phyloP scores from a whole-genome alignment of 257 asterid genomes.

The Nicotiana benthamiana region DNA sequence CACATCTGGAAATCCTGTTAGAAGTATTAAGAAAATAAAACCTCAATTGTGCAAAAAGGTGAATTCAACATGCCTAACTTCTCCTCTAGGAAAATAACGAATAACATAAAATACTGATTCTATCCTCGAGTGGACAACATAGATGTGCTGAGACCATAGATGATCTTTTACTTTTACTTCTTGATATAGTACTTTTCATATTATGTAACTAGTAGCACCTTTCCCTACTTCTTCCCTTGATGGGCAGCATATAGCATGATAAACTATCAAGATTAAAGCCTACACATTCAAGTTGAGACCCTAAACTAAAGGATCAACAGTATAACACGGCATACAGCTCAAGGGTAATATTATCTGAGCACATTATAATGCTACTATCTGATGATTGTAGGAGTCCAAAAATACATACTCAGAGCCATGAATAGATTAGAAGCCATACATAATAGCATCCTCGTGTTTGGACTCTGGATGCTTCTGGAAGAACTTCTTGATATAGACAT shows the following conservation, averaged over 20 bases:
- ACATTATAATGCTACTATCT: neutral
- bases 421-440: constrained; percentile 32
- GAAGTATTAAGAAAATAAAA: neutral
- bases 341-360: neutral
- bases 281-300: neutral
- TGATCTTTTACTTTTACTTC: neutral
- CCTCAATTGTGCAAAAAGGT: neutral
- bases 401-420: neutral
- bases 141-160: neutral
- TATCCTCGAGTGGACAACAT: neutral
- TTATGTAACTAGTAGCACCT: neutral
- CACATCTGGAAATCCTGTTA: constrained; percentile 56
- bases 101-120: neutral
- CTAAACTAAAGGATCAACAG: neutral
- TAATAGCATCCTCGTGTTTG: constrained; percentile 60
- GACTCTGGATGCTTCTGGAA: constrained; percentile 63
- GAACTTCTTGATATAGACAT: constrained; percentile 61
- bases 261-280: neutral
- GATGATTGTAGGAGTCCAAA: neutral
- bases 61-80: neutral
- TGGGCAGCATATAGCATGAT: neutral
- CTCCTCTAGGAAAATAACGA: neutral
- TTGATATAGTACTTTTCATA: neutral
- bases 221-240: neutral
- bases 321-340: neutral